A percentile compares a stretch with the other conserved stretches of the same genome.
phyloP scores from a whole-genome alignment of 2,329 filamentous ascomycete genomes.

The Aspergillus uvarum region DNA sequence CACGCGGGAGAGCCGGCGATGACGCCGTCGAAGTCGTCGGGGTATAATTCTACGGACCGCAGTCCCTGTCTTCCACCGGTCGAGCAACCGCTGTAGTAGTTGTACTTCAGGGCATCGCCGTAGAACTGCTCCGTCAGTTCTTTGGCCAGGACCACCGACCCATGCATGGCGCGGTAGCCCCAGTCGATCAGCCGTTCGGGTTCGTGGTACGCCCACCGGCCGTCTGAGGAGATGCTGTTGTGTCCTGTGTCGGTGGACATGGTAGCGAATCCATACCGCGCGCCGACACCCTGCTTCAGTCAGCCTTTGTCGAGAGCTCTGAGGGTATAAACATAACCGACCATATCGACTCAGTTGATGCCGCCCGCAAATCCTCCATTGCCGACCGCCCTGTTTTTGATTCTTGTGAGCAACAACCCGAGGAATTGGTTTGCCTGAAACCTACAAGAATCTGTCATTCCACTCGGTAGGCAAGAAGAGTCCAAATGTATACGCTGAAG shows the following conservation, averaged over 20 bases:
- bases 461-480: neutral
- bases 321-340: neutral
- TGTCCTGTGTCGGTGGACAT: neutral
- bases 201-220: neutral
- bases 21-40: slow-evolving; percentile 59
- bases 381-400: neutral
- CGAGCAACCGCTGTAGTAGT: slow-evolving; percentile 53
- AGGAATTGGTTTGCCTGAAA: neutral
- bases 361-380: neutral
- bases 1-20: slow-evolving; percentile 53
- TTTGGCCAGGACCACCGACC: slow-evolving; percentile 51
- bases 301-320: no score
- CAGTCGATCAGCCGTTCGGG: slow-evolving; percentile 33
- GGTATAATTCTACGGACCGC: slow-evolving; percentile 54
- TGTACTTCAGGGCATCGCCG: slow-evolving; percentile 40
- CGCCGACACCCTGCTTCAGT: neutral
- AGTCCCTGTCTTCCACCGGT: slow-evolving; percentile 60
- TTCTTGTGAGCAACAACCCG: neutral
- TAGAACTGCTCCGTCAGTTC: slow-evolving; percentile 52
- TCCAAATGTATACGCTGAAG: neutral
- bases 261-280: neutral
- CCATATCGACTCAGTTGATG: neutral
- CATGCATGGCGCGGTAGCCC: slow-evolving; percentile 47
- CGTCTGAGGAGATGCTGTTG: neutral
- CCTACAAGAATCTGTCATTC: neutral